Evolutionary conservation across 176 grass and related monocot species (phyloP), one percentile per base, ranked within the genome.

Genomic region (Elymus sibiricus): DNA sequence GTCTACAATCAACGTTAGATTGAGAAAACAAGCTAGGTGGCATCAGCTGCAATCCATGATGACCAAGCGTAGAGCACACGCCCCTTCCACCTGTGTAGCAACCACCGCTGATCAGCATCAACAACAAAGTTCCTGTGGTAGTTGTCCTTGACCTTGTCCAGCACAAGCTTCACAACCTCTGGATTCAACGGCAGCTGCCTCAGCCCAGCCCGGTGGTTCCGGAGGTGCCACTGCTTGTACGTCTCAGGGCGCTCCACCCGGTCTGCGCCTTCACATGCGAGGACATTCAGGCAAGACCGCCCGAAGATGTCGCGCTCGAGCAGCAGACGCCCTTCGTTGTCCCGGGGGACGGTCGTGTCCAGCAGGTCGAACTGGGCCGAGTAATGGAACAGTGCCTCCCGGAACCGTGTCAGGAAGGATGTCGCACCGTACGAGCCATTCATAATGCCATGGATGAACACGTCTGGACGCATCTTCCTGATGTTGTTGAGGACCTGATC

Each of bases 41-140:
- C 38, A 66, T 53, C 17, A 4, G 35, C 84, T 29, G 78, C 63
- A 49, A 82, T 64, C 90, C 90, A 89, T 22, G 86, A 78, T 3
- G 90, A 86, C 49, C 82, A 8, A 19, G 76, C 90, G 1, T 83
- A 83, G 39, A 92, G 77, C 74, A 92, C 87, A 7, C 86, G 82
- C 1, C 90, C 90, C 80, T 89, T 89, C 87, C 87, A 89, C 26
- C 81, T 25, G 6, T 84, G 87, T 22, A 89, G 71, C 71, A 92
- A 47, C 90, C 90, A 89, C 53, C 29, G 77, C 24, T 67, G 61
- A 83, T 88, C 86, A 26, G 16, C 64, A 34, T 92, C 83, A 28
- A 92, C 21, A n/a, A 86, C 71, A 17, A 86, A 92, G 88, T 92
- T 78, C 26, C 86, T 86, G 78, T 92, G 86, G 64, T 92, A 92